These are phyloP conservation scores for Eruca vesicaria DNA, from an alignment of 441 rosid species.

Conservation along the genomic window DNA sequence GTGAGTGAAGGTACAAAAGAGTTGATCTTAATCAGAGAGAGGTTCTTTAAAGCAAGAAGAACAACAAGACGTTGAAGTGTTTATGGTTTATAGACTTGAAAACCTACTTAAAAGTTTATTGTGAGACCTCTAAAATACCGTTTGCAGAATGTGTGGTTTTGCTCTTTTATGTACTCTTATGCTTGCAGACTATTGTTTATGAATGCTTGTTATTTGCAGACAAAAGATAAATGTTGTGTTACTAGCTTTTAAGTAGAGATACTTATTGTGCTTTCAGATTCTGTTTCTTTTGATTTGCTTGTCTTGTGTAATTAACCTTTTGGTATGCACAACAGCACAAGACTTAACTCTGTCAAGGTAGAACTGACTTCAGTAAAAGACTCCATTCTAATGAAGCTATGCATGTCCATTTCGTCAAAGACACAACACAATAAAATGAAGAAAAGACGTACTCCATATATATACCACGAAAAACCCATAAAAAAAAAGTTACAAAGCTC, in stretches of 20 bases:
- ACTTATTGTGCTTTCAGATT: neutral
- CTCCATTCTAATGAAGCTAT: neutral
- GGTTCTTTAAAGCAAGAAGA: neutral
- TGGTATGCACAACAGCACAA: too few relatives aligned
- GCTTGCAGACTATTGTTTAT: neutral
- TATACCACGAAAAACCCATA: neutral
- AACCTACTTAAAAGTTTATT: neutral
- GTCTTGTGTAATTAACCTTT: too few relatives aligned
- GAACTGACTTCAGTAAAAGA: neutral
- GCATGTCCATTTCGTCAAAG: neutral
- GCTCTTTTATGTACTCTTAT: neutral
- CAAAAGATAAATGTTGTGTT: neutral
- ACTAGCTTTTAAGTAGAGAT: neutral
- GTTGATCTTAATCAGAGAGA: neutral
- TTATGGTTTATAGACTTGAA: neutral
- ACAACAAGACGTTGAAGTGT: neutral
- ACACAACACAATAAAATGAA: neutral
- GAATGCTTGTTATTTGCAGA: neutral
- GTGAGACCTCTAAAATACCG: neutral
- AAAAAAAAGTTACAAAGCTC: neutral
- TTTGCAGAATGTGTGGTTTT: neutral
- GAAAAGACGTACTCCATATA: neutral
- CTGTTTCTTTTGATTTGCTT: too few relatives aligned
- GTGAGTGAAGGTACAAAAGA: neutral
- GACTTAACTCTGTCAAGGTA: too few relatives aligned